These are phyloP conservation scores for Ophidiomyces ophidiicola DNA, from an alignment of 2,329 filamentous ascomycete species.

Conservation along the genomic window DNA sequence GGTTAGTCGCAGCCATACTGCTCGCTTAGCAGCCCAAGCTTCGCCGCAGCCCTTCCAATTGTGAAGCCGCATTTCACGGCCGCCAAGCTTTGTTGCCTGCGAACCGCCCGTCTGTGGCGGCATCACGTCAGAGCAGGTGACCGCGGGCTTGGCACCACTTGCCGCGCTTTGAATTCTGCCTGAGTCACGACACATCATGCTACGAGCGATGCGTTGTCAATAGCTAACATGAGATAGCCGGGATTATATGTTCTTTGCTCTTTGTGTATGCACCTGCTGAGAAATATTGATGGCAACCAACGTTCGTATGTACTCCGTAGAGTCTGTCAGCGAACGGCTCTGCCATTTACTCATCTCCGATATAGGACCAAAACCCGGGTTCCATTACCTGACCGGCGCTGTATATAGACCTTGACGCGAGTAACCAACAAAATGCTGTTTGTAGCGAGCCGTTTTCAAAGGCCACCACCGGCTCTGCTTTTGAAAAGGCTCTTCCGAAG, in stretches of 20 bases:
- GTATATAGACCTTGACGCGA: not conserved
- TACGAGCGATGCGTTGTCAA: not conserved
- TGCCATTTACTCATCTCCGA: not conserved
- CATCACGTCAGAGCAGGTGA: constrained; percentile 5
- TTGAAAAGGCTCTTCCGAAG: not conserved
- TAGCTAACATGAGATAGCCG: no score
- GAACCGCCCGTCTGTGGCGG: not conserved
- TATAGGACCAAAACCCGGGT: not conserved
- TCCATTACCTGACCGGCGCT: not conserved
- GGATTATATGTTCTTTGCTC: no score
- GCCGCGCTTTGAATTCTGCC: not conserved
- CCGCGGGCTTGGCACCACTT: constrained; percentile 3
- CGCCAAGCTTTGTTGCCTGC: no score
- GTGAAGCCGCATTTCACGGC: not conserved
- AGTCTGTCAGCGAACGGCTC: not conserved
- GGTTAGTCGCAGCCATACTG: constrained; percentile 11
- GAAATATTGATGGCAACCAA: constrained; percentile 2
- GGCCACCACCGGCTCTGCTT: not conserved
- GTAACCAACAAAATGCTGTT: not conserved
- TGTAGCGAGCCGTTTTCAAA: not conserved
- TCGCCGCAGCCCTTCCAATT: constrained; percentile 2
- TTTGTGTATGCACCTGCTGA: no score
- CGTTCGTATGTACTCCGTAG: not conserved
- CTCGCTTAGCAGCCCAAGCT: constrained; percentile 1
- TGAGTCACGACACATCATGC: not conserved